These are phyloP conservation scores for Rhodotorula kratochvilovae DNA, from an alignment of 768 basidiomycete species.

Conservation along the genomic window DNA sequence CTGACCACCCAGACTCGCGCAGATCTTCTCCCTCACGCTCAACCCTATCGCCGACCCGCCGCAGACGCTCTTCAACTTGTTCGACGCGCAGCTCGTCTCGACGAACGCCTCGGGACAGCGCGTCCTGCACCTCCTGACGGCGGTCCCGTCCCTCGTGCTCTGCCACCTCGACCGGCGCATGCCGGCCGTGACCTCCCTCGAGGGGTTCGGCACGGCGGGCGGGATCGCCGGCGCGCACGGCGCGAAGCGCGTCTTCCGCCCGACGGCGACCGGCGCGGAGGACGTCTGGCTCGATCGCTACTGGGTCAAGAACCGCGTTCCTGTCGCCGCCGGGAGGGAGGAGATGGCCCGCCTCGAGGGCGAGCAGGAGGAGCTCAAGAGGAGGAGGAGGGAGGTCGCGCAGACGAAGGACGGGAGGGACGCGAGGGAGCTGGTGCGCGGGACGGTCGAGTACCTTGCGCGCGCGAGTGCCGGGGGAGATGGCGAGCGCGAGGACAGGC, in stretches of 20 bases:
- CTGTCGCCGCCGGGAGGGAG: not conserved
- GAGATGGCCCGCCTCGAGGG: not conserved
- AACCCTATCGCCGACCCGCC: not conserved
- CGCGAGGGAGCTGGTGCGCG: conserved; percentile 5
- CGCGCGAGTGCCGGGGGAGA: not conserved
- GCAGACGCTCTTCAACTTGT: conserved; percentile 2
- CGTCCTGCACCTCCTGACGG: conserved; percentile 1
- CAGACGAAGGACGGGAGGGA: conserved; percentile 3
- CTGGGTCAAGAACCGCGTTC: conserved; percentile 5
- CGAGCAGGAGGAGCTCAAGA: not conserved
- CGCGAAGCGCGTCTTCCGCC: not conserved
- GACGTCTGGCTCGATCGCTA: conserved; percentile 28
- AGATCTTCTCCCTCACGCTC: not conserved
- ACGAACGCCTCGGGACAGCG: too few species aligned
- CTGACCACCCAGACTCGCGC: not conserved
- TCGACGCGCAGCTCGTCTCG: conserved; percentile 6
- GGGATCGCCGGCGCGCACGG: not conserved
- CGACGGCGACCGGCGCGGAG: not conserved
- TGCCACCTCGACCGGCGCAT: not conserved
- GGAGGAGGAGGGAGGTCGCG: not conserved
- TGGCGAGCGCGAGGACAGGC: conserved; percentile 2
- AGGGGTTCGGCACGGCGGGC: not conserved
- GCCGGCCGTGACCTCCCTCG: conserved; percentile 1
- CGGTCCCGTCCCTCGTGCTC: not conserved
- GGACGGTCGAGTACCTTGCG: conserved; percentile 7